Base-by-base conservation (phyloP, 2,329 filamentous ascomycete species). In the Chrysoporthe deuterocubensis region DNA sequence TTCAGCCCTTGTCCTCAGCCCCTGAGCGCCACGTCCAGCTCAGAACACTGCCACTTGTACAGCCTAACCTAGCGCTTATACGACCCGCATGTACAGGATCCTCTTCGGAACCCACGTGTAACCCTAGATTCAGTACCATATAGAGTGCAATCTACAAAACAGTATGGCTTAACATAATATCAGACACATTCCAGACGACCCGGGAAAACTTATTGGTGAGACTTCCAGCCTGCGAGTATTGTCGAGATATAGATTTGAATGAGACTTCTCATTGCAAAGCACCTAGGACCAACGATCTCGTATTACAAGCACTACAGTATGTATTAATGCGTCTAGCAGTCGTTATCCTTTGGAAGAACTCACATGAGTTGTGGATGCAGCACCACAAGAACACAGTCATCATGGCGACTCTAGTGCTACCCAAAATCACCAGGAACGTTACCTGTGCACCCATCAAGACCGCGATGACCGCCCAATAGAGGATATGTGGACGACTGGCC, bases 391-490 rank as follows among this genome's bases (percentile, higher is more conserved):
- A 67, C 40, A 62, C 46, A 3, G 63, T 32, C 46, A 48, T 50
- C 68, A 63, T 69, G 8, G 42, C 13, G 4, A 43, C 43, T n/a
- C 52, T 26, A 32, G 64, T 52, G 44, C 44, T 43, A 18, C 42
- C 18, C 7, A 58, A n/a, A 4, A 63, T 50, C 14, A 16, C 21
- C 18, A n/a, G 52, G 11, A 57, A 61, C 11, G 32, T 57, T 13
- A 59, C 21, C 50, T 65, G 37, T n/a, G 11, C 11, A 42, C 32
- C 40, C 46, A 67, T 50, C 8, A 65, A 65, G 34, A 63, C 40
- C 32, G 37, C 63, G 40, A 65, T 26, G 40, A 66, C 54, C 11
- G 32, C 26, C 65, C 58, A 61, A 9, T 26, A 54, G 43, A 63
- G 52, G 21, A 63, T 6, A 14, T 40, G 18, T 50, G n/a, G 44